Evolutionary conservation across 2,329 filamentous ascomycete genomes (phyloP).

Genomic region (Sporothrix euskadiensis): DNA sequence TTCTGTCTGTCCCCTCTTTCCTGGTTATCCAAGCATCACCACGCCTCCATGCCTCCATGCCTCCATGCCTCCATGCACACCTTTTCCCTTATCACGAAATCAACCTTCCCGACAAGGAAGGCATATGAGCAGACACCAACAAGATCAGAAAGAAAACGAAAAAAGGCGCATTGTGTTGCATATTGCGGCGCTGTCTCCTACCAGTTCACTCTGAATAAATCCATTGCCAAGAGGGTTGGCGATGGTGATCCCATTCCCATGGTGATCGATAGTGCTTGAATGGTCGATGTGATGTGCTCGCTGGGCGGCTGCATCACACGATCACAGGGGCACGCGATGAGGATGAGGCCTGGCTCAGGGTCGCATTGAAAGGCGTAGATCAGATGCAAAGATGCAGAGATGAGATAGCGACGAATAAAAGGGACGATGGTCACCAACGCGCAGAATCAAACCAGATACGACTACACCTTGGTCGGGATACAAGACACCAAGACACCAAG

Average conservation of each 20-base stretch:
- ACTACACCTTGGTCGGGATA: background rate
- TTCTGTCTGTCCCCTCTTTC: background rate
- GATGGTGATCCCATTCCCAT: background rate
- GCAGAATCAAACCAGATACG: background rate
- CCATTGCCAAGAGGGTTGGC: background rate
- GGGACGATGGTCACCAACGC: background rate
- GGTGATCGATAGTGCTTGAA: background rate
- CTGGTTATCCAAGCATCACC: background rate
- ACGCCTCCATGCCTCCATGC: background rate
- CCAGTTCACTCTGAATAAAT: background rate
- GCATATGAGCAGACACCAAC: conserved; percentile 4
- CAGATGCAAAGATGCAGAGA: background rate
- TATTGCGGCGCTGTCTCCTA: background rate
- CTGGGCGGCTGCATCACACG: background rate
- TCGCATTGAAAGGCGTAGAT: background rate
- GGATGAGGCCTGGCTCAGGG: background rate
- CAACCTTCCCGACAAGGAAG: conserved; percentile 28
- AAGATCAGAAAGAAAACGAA: background rate
- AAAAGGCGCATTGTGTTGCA: background rate
- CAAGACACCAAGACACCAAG: background rate
- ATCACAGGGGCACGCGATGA: conserved; percentile 7
- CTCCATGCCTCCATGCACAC: background rate
- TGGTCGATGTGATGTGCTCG: background rate
- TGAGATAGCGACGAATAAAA: background rate
- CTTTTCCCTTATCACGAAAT: background rate